Conservation (phyloP, 768 basidiomycete species). For the Crepidotus variabilis region DNA sequence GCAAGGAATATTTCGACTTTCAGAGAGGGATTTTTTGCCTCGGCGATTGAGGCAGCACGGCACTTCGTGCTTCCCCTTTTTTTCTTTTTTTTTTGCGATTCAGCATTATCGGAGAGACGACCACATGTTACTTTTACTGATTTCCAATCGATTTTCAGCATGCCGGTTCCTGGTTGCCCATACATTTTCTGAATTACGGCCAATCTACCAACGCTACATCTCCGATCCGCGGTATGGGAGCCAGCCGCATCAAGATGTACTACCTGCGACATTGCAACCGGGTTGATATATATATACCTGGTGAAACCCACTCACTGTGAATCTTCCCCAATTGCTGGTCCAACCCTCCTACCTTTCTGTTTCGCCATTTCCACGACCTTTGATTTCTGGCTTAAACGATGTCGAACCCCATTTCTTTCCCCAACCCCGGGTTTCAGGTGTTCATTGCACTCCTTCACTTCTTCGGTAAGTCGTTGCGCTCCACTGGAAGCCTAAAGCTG, state of each 20-base stretch:
- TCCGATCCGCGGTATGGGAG: neutral
- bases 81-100: too few species aligned
- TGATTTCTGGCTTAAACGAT: slow-evolving; percentile 1
- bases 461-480: slow-evolving; percentile 15
- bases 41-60: too few species aligned
- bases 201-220: neutral
- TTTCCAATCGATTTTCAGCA: too few species aligned
- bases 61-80: too few species aligned
- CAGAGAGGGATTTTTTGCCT: too few species aligned
- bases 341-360: neutral
- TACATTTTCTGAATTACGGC: neutral
- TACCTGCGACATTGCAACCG: neutral
- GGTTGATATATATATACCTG: neutral
- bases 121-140: too few species aligned
- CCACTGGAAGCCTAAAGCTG: neutral
- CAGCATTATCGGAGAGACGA: too few species aligned
- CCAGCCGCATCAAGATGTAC: neutral
- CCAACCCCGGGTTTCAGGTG: slow-evolving; percentile 21
- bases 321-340: neutral
- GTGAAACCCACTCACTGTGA: neutral
- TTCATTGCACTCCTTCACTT: slow-evolving; percentile 24
- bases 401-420: slow-evolving; percentile 18
- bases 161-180: too few species aligned
- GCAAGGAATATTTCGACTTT: too few species aligned
- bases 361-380: neutral